Evolutionary conservation across 1,284 basidiomycete species (phyloP).

Genomic region (Ganoderma lucidum): DNA sequence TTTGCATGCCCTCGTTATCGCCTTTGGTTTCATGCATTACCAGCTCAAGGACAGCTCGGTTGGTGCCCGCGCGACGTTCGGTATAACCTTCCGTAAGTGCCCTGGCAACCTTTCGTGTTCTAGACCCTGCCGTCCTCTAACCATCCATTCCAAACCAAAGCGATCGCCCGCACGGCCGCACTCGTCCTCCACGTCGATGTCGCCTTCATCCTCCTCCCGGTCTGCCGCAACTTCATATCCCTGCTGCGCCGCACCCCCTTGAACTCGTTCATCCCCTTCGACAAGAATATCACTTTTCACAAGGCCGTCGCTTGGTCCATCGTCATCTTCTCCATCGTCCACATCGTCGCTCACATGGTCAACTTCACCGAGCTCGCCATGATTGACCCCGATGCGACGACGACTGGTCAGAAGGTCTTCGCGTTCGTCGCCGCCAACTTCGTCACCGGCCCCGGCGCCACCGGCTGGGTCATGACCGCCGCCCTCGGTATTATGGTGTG

Average conservation of each 20-base stretch:
- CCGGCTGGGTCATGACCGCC: constrained; percentile 90
- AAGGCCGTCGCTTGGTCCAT: constrained; percentile 90
- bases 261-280: constrained; percentile 88
- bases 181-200: constrained; percentile 89
- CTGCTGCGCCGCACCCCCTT: constrained; percentile 82
- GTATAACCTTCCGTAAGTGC: constrained; percentile 76
- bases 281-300: constrained; percentile 90
- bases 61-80: constrained; percentile 72
- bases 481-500: constrained; percentile 80
- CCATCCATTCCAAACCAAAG: constrained; percentile 45
- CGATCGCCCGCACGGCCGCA: constrained; percentile 84
- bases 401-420: constrained; percentile 60
- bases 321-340: constrained; percentile 75
- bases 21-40: constrained; percentile 82
- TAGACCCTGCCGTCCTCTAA: constrained; percentile 7
- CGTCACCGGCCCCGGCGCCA: constrained; percentile 86
- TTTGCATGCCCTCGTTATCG: constrained; percentile 77
- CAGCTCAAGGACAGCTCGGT: constrained; percentile 78
- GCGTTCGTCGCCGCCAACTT: constrained; percentile 83
- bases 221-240: constrained; percentile 92
- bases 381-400: constrained; percentile 58
- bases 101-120: constrained; percentile 6
- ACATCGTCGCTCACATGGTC: constrained; percentile 81
- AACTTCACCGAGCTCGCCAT: constrained; percentile 80
- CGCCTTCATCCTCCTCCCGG: constrained; percentile 89